Percentiles rank a stretch among this genome's conserved stretches.
Evolutionary conservation across 2,329 filamentous ascomycete species (phyloP).

Genomic region (Penicillium sp.): DNA sequence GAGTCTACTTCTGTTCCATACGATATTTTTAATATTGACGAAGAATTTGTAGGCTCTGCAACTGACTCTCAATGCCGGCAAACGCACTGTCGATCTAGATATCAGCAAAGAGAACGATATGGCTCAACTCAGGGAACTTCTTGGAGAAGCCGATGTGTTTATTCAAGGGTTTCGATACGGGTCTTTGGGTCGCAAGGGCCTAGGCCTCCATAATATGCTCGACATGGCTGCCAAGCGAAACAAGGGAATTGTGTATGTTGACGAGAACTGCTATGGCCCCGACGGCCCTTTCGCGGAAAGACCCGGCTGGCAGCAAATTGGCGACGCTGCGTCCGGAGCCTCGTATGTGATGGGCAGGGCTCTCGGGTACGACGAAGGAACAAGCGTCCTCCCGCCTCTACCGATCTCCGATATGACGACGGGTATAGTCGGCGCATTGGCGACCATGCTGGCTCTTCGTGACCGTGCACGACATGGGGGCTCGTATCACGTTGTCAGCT

Average conservation of each 20-base stretch:
- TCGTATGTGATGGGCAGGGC: conserved; percentile 43
- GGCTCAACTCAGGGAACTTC: conserved; percentile 45
- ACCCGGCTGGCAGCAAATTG: conserved; percentile 59
- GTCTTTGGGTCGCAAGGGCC: conserved; percentile 38
- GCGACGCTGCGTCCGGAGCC: conserved; percentile 48
- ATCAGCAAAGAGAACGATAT: conserved; percentile 49
- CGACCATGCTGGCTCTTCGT: conserved; percentile 18
- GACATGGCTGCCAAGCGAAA: conserved; percentile 45
- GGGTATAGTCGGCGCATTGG: conserved; percentile 25
- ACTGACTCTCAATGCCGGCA: conserved; percentile 26
- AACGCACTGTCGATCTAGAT: conserved; percentile 45
- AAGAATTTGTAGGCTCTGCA: conserved; percentile 21
- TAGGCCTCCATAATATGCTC: conserved; percentile 45
- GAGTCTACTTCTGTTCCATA: conserved; percentile 2
- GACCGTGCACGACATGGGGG: conserved; percentile 23
- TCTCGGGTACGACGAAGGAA: conserved; percentile 27
- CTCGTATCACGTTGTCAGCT: conserved; percentile 26
- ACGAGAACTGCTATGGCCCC: conserved; percentile 58
- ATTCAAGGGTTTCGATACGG: conserved; percentile 58
- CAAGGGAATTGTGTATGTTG: conserved; percentile 53
- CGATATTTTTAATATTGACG: not conserved
- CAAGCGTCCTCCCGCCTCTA: conserved; percentile 22
- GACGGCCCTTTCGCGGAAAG: conserved; percentile 51
- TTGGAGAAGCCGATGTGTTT: conserved; percentile 58
- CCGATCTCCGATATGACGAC: conserved; percentile 31